Evolutionary conservation across 352 stramenopile genomes (phyloP).

Genomic region (Phytophthora lateralis): DNA sequence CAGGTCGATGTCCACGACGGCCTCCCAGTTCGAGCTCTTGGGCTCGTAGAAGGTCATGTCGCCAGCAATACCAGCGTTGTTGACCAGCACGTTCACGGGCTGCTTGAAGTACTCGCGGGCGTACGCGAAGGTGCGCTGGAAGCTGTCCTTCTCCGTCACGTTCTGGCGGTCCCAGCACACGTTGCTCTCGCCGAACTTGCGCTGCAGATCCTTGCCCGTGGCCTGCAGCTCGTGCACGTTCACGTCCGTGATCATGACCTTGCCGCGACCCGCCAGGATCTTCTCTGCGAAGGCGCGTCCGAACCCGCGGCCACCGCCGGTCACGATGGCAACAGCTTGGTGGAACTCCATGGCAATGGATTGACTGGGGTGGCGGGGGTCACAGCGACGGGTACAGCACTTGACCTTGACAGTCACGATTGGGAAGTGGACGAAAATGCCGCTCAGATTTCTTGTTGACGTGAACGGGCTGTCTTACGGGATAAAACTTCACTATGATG

Average conservation of each 20-base stretch:
- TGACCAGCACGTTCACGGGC: slow-evolving; percentile 76
- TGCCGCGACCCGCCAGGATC: slow-evolving; percentile 55
- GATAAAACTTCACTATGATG: slow-evolving; percentile 2
- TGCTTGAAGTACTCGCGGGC: slow-evolving; percentile 61
- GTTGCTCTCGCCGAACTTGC: slow-evolving; percentile 53
- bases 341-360: slow-evolving; percentile 56
- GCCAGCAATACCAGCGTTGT: slow-evolving; percentile 80
- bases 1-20: slow-evolving; percentile 76
- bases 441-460: slow-evolving; percentile 21
- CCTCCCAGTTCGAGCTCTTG: slow-evolving; percentile 53
- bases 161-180: slow-evolving; percentile 74
- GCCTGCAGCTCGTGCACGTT: slow-evolving; percentile 63
- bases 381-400: neutral
- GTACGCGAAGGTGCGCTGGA: slow-evolving; percentile 63
- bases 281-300: slow-evolving; percentile 66
- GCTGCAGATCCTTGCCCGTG: slow-evolving; percentile 62
- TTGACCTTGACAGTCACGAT: slow-evolving; percentile 16
- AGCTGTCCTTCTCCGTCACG: slow-evolving; percentile 69
- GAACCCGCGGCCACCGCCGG: slow-evolving; percentile 69
- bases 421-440: slow-evolving; percentile 23
- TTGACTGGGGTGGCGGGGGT: neutral
- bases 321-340: slow-evolving; percentile 71
- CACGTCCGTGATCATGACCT: slow-evolving; percentile 81
- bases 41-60: slow-evolving; percentile 57
- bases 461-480: slow-evolving; percentile 21